Evolutionary conservation across 2,329 filamentous ascomycete species (phyloP).

Genomic region (Fusarium albosuccineum): DNA sequence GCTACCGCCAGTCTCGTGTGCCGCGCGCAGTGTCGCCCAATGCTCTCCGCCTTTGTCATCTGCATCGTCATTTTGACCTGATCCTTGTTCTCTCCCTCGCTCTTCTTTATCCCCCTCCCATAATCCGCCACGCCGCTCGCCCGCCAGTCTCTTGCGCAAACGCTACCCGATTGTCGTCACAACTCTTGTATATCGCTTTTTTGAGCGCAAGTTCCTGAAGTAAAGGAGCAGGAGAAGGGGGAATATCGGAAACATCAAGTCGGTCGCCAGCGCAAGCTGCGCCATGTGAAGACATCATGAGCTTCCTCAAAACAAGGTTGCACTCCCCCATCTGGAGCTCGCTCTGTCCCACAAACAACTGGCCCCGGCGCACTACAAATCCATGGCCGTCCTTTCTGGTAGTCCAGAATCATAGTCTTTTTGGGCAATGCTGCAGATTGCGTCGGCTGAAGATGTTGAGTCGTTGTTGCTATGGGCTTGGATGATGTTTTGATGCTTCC

Average conservation of each 20-base stretch:
- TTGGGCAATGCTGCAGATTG: neutral
- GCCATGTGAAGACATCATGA: conserved; percentile 56
- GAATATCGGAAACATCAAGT: conserved; percentile 10
- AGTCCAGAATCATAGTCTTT: conserved; percentile 14
- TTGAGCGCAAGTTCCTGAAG: conserved; percentile 21
- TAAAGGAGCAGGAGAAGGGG: conserved; percentile 14
- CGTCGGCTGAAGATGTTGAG: conserved; percentile 23
- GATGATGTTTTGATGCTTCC: conserved; percentile 47
- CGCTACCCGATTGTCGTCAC: conserved; percentile 23
- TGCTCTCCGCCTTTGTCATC: conserved; percentile 37
- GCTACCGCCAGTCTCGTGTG: conserved; percentile 6
- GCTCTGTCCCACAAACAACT: conserved; percentile 10
- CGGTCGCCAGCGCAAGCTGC: conserved; percentile 45
- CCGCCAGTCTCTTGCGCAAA: conserved; percentile 18
- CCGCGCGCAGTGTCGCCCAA: conserved; percentile 23
- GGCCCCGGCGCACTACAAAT: neutral
- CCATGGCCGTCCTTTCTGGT: conserved; percentile 5
- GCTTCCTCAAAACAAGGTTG: conserved; percentile 61
- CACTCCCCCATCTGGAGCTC: conserved; percentile 33
- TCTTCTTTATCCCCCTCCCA: conserved; percentile 35
- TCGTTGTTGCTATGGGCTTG: conserved; percentile 39
- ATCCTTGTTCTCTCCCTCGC: conserved; percentile 38
- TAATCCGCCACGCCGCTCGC: conserved; percentile 37
- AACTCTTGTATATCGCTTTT: conserved; percentile 17
- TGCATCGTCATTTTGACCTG: conserved; percentile 40